Conservation (phyloP, 2,329 filamentous ascomycete species). For the Cercospora sesami region DNA sequence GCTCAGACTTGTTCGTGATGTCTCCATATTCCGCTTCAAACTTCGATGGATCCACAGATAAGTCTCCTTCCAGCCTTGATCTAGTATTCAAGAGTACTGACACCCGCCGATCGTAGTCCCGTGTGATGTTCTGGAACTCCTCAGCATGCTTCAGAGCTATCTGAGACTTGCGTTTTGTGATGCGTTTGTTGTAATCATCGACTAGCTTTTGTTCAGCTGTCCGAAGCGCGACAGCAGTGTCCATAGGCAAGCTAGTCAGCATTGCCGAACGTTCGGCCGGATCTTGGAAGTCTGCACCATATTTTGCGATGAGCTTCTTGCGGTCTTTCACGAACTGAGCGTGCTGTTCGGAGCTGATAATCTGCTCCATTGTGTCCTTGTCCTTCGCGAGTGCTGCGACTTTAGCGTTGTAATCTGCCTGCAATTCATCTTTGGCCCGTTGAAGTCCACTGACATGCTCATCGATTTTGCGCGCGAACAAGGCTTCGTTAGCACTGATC, state of each 20-base stretch:
- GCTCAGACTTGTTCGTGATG: slow-evolving; percentile 30
- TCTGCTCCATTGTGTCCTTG: slow-evolving; percentile 36
- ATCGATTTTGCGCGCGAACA: slow-evolving; percentile 40
- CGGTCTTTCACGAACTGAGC: slow-evolving; percentile 39
- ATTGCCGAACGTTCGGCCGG: slow-evolving; percentile 25
- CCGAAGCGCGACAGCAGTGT: slow-evolving; percentile 32
- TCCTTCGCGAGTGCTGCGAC: slow-evolving; percentile 37
- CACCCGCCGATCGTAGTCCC: slow-evolving; percentile 40
- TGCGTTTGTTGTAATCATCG: slow-evolving; percentile 36
- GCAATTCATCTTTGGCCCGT: slow-evolving; percentile 38
- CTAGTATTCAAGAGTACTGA: slow-evolving; percentile 35
- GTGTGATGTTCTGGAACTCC: slow-evolving; percentile 37
- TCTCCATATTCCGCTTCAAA: slow-evolving; percentile 38
- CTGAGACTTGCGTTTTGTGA: slow-evolving; percentile 40
- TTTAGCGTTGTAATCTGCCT: slow-evolving; percentile 38
- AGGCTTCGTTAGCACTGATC: slow-evolving; percentile 39
- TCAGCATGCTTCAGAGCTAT: slow-evolving; percentile 40
- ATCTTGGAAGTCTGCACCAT: slow-evolving; percentile 30
- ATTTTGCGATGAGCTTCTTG: slow-evolving; percentile 35
- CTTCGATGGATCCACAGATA: slow-evolving; percentile 36
- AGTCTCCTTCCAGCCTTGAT: slow-evolving; percentile 36
- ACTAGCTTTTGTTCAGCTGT: slow-evolving; percentile 38
- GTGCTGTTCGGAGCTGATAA: slow-evolving; percentile 34
- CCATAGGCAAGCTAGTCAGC: slow-evolving; percentile 29
- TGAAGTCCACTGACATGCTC: slow-evolving; percentile 42